Evolutionary conservation across 129 eudicot genomes (phyloP).

Genomic region (Daucus carota): DH1_v3.0 NC_030383.2:46447001-46447500

Average conservation of each 20-base stretch:
- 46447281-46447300: neutral
- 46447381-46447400: no score
- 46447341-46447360: no score
- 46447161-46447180: conserved; percentile 72
- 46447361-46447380: no score
- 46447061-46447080: conserved; percentile 85
- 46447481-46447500: no score
- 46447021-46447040: conserved; percentile 74
- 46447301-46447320: neutral
- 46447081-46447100: conserved; percentile 72
- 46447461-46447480: no score
- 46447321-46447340: no score
- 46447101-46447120: conserved; percentile 63
- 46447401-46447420: no score
- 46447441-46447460: no score
- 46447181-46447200: conserved; percentile 59
- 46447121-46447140: conserved; percentile 79
- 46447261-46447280: neutral
- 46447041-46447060: conserved; percentile 78
- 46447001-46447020: conserved; percentile 61
- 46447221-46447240: conserved; percentile 56
- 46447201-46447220: conserved; percentile 56
- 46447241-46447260: conserved; percentile 69
- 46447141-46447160: conserved; percentile 60
- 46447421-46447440: no score